Percentiles rank a stretch among this genome's conserved stretches.
Evolutionary conservation across 2,329 filamentous ascomycete species (phyloP).

Genomic region (Basipetospora sp.): DNA sequence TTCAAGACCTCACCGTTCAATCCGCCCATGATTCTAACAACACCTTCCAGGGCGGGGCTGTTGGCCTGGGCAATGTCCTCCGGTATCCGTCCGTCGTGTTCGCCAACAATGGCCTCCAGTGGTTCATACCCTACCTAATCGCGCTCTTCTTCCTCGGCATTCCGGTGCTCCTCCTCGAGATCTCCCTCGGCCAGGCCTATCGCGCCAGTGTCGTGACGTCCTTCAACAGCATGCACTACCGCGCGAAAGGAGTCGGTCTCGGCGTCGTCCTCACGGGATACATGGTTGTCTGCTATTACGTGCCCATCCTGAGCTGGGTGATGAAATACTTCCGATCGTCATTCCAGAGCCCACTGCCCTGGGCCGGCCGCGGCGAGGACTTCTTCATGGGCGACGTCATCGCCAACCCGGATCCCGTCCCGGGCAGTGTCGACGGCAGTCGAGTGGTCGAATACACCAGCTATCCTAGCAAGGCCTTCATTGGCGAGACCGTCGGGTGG

Average conservation of each 20-base stretch:
- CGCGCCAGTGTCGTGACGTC: slow-evolving; percentile 36
- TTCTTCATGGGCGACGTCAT: slow-evolving; percentile 32
- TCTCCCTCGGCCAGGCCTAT: slow-evolving; percentile 52
- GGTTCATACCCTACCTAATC: slow-evolving; percentile 40
- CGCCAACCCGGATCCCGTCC: slow-evolving; percentile 21
- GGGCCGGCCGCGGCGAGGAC: slow-evolving; percentile 28
- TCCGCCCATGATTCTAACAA: too few relatives aligned
- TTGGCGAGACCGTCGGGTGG: slow-evolving; percentile 40
- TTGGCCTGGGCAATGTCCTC: slow-evolving; percentile 39
- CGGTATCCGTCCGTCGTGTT: slow-evolving; percentile 40
- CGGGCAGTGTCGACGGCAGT: slow-evolving; percentile 18
- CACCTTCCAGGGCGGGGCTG: slow-evolving; percentile 28
- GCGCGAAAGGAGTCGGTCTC: slow-evolving; percentile 36
- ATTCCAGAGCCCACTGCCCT: slow-evolving; percentile 36
- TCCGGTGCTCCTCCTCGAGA: slow-evolving; percentile 36
- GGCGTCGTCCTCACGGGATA: slow-evolving; percentile 34
- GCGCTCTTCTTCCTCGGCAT: slow-evolving; percentile 37
- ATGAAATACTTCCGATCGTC: slow-evolving; percentile 41
- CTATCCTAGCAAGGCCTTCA: slow-evolving; percentile 27
- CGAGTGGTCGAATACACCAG: slow-evolving; percentile 23
- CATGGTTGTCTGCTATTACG: slow-evolving; percentile 38
- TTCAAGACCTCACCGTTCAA: too few relatives aligned
- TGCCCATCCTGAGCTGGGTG: slow-evolving; percentile 38
- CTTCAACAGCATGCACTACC: slow-evolving; percentile 31
- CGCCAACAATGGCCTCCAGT: slow-evolving; percentile 41